Conservation (phyloP, 2,329 filamentous ascomycete species). For the Fusarium sp. region DNA sequence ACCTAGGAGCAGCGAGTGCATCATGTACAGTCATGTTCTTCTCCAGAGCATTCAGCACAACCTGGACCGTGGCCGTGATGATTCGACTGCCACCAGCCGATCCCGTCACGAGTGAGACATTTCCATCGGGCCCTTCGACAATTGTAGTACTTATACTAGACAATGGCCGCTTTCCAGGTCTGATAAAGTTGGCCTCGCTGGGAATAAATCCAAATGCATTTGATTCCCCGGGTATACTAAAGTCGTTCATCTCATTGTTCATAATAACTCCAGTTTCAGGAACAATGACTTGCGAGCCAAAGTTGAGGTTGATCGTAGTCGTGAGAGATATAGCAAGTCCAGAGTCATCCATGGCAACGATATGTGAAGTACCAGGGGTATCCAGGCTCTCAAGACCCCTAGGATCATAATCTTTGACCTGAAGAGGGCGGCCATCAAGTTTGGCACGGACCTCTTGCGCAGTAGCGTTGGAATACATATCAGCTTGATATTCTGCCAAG, state of each 20-base stretch:
- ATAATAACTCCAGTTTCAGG: conserved; percentile 86
- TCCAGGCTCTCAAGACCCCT: conserved; percentile 58
- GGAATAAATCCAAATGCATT: conserved; percentile 85
- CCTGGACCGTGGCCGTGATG: conserved; percentile 85
- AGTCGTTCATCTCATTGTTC: conserved; percentile 74
- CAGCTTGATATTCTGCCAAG: conserved; percentile 70
- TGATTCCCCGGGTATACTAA: conserved; percentile 76
- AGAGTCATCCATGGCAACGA: conserved; percentile 74
- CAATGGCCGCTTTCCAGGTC: conserved; percentile 80
- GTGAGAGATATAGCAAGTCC: conserved; percentile 82
- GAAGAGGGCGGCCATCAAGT: conserved; percentile 56
- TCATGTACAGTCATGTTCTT: conserved; percentile 68
- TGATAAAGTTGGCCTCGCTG: conserved; percentile 78
- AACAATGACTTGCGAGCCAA: conserved; percentile 79
- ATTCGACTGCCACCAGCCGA: conserved; percentile 87
- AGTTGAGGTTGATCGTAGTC: conserved; percentile 83
- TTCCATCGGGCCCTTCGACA: conserved; percentile 74
- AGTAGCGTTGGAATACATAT: conserved; percentile 70
- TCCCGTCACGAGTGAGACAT: conserved; percentile 77
- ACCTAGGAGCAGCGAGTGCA: conserved; percentile 73
- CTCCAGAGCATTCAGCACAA: conserved; percentile 79
- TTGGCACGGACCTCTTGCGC: conserved; percentile 64
- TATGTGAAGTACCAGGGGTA: conserved; percentile 76
- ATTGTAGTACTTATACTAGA: conserved; percentile 84
- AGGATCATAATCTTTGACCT: conserved; percentile 58